Evolutionary conservation across 305 asterid genomes (phyloP), one percentile per base, ranked within the genome.

Genomic region (Fraxinus xanthoxyloides): DNA sequence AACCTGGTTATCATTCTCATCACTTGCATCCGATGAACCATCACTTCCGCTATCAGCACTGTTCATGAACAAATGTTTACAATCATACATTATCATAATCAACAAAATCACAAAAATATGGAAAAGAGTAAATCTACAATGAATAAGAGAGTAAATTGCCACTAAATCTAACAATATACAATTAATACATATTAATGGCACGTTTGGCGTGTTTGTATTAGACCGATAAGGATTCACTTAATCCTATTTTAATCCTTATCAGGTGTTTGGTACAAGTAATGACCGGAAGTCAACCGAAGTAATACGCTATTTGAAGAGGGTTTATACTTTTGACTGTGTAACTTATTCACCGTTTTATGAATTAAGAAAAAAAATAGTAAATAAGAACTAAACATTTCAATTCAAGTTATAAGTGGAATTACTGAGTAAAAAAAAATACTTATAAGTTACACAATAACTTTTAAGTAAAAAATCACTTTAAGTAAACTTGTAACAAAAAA

Each of bases 11-110:
- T 89, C 89, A 78, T 94, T 87, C 82, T 97, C 98, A 84, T 92
- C 98, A 81, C 96, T 97, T 81, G 89, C 92, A 82, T 92, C 97
- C 31, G 98, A 89, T 28, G 97, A 93, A 83, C 95, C 97, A 80
- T 91, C 98, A 84, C 97, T 93, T 83, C 97, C 98, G 65, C 98
- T 97, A 76, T 92, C 98, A 85, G 88, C 97, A 84, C 98, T 95
- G 91, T 79, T 75, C 81, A 87, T 56, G 77, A 85, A 86, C 82
- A 85, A 76, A 76, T 86, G 5, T 83, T 77, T 35, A 81, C 76
- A 78, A 77, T 89, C 84, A 84, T 76, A 85, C 74, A 80, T 15
- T 28, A 15, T 73, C 74, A 59, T 9, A 75, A 75, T 32, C 77
- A 79, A 72, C 72, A 81, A 40, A 76, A 70, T 15, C 61, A 4